These are phyloP conservation scores for Solanum habrochaites DNA, from an alignment of 257 asterid genomes.

Conservation along the genomic window DNA sequence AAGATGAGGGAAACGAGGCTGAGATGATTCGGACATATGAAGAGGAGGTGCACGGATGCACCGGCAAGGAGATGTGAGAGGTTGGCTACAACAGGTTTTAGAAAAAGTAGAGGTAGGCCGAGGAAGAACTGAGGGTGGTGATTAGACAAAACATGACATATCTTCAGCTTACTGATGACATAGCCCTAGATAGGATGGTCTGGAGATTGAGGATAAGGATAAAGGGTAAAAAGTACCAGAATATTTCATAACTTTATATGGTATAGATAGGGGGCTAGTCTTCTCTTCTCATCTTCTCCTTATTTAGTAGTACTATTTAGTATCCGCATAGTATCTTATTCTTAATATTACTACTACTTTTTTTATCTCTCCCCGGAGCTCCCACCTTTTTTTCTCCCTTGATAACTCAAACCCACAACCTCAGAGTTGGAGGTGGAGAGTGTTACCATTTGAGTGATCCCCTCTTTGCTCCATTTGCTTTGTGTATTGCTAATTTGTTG, in stretches of 20 bases:
- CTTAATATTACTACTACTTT: background rate
- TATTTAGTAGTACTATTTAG: background rate
- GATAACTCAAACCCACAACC: background rate
- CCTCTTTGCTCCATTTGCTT: background rate
- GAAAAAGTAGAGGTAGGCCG: background rate
- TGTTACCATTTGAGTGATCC: background rate
- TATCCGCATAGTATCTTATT: background rate
- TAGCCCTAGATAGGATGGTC: background rate
- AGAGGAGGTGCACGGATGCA: background rate
- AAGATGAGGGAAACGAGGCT: background rate
- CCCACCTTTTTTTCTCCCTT: background rate
- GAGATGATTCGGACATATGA: background rate
- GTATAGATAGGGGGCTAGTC: background rate
- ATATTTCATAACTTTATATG: too few species aligned
- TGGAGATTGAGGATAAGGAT: background rate
- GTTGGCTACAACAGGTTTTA: background rate
- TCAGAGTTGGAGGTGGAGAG: background rate
- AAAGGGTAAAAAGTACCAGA: background rate
- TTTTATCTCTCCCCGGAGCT: background rate
- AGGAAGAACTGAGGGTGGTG: background rate
- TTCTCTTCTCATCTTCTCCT: background rate
- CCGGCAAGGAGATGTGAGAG: background rate
- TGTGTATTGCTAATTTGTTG: background rate
- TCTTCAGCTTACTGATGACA: background rate
- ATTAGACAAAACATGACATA: background rate